These are phyloP conservation scores for Amanita muscaria DNA, from an alignment of 768 basidiomycete species.

Conservation along the genomic window DNA sequence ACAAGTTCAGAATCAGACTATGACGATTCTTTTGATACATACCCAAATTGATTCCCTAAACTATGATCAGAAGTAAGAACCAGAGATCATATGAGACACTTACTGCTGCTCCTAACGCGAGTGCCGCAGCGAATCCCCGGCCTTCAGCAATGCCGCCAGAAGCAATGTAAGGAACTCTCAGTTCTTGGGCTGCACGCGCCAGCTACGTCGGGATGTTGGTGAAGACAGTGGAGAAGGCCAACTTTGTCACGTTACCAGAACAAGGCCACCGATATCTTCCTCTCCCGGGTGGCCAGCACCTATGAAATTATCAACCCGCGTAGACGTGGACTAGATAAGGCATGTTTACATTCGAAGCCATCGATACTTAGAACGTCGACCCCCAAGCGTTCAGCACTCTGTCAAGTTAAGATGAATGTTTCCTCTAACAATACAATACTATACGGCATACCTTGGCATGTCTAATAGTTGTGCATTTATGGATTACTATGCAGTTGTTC, in stretches of 20 bases:
- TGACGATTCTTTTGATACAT: slow-evolving; percentile 17
- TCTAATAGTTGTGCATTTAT: slow-evolving; percentile 83
- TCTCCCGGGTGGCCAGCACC: slow-evolving; percentile 94
- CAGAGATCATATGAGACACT: slow-evolving; percentile 21
- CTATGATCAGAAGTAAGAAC: neutral
- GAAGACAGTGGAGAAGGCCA: neutral
- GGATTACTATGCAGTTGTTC: slow-evolving; percentile 71
- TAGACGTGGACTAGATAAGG: neutral
- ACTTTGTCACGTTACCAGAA: slow-evolving; percentile 43
- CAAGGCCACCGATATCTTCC: slow-evolving; percentile 83
- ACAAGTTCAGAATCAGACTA: slow-evolving; percentile 12
- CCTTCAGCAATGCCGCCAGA: slow-evolving; percentile 88
- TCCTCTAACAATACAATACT: neutral
- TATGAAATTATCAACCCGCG: slow-evolving; percentile 21
- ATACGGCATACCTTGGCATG: slow-evolving; percentile 61
- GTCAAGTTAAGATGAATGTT: neutral
- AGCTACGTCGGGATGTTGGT: slow-evolving; percentile 37
- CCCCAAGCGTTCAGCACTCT: slow-evolving; percentile 61
- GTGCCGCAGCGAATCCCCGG: slow-evolving; percentile 71
- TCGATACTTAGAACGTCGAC: slow-evolving; percentile 89
- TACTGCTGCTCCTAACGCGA: slow-evolving; percentile 76
- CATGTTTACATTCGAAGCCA: slow-evolving; percentile 73
- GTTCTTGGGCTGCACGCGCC: slow-evolving; percentile 77
- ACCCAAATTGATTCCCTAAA: slow-evolving; percentile 84
- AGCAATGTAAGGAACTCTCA: slow-evolving; percentile 80